These are phyloP conservation scores for Colletotrichum brevisporum DNA, from an alignment of 2,329 filamentous ascomycete genomes.

Conservation along the genomic window DNA sequence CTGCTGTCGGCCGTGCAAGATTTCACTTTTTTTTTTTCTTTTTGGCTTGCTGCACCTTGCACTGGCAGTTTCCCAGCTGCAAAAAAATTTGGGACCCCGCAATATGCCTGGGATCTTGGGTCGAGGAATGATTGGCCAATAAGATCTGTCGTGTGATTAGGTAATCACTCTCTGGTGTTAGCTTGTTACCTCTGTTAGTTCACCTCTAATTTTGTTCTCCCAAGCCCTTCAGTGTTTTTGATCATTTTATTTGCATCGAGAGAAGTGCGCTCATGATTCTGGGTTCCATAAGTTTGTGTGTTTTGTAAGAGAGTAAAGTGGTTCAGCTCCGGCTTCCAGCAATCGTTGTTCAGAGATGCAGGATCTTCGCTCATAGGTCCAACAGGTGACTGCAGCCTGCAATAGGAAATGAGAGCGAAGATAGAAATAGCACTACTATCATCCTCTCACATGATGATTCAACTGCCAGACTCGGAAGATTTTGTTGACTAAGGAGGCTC, in stretches of 20 bases:
- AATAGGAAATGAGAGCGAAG: no score
- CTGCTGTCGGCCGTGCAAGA: constrained; percentile 34
- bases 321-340: no score
- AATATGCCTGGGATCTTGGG: constrained; percentile 21
- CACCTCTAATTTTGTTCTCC: background rate
- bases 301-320: no score
- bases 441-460: background rate
- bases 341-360: no score
- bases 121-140: constrained; percentile 35
- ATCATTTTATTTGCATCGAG: no score
- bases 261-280: no score
- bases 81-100: constrained; percentile 41
- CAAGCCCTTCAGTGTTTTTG: no score
- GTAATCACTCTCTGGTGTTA: background rate
- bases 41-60: constrained; percentile 22
- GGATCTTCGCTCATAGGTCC: no score
- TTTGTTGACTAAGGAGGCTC: background rate
- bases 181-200: background rate
- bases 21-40: constrained; percentile 31
- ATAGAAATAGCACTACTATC: no score
- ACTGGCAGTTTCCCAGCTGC: constrained; percentile 15
- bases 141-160: constrained; percentile 20
- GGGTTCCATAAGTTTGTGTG: no score
- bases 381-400: no score
- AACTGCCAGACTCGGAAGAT: background rate